A percentile compares a stretch with the other conserved stretches of the same genome.
These are phyloP conservation scores for Thalassiosira allenii DNA, from an alignment of 352 stramenopile species.

Conservation along the genomic window DNA sequence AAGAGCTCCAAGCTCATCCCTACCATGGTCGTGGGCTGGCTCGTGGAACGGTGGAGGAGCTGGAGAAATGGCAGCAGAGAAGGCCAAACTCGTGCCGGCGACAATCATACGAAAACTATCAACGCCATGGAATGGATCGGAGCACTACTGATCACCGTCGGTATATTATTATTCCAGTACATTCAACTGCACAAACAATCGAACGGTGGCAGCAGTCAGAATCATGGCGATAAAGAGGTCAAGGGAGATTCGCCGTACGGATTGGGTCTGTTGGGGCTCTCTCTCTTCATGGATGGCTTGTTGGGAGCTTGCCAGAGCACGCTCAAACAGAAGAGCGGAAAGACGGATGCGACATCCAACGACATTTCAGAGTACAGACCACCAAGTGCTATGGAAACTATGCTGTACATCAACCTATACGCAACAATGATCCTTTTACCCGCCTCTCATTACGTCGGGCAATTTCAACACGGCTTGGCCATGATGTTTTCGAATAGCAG, in stretches of 20 bases:
- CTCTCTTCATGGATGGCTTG: slow-evolving; percentile 79
- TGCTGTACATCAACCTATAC: slow-evolving; percentile 84
- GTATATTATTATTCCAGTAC: slow-evolving; percentile 81
- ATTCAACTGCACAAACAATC: slow-evolving; percentile 64
- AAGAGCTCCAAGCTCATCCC: slow-evolving; percentile 86
- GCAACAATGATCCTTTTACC: slow-evolving; percentile 74
- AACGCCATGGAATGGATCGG: slow-evolving; percentile 74
- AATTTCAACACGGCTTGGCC: slow-evolving; percentile 68
- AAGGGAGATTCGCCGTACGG: slow-evolving; percentile 63
- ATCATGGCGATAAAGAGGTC: neutral
- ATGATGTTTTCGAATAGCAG: slow-evolving; percentile 40
- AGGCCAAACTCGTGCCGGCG: no score
- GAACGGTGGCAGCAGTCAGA: neutral
- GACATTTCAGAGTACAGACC: slow-evolving; percentile 28
- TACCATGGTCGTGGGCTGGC: slow-evolving; percentile 76
- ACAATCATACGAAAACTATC: slow-evolving; percentile 14
- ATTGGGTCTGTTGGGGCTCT: slow-evolving; percentile 67
- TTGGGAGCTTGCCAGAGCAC: slow-evolving; percentile 77
- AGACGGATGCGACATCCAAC: neutral
- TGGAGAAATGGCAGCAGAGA: no score
- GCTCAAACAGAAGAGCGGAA: slow-evolving; percentile 67
- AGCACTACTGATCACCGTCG: slow-evolving; percentile 72
- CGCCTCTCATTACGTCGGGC: slow-evolving; percentile 58
- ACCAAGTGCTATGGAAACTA: slow-evolving; percentile 81
- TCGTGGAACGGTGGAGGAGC: slow-evolving; percentile 42